Evolutionary conservation across 768 basidiomycete species (phyloP).

Genomic region (Panus rudis): DNA sequence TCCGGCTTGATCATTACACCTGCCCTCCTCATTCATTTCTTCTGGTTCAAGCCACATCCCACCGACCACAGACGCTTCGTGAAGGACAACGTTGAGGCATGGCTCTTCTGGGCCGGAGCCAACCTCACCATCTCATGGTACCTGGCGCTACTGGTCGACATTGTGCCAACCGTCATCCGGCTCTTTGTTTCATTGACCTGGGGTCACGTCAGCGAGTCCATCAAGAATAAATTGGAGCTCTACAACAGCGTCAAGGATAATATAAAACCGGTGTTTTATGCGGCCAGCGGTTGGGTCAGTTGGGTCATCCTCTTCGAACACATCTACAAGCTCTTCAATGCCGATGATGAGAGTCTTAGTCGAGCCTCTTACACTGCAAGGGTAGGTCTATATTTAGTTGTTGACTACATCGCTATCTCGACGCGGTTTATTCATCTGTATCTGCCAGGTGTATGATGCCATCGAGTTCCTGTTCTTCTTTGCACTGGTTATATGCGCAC

Average conservation of each 20-base stretch:
- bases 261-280: constrained; percentile 68
- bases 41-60: constrained; percentile 60
- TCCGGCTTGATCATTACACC: constrained; percentile 55
- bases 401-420: neutral
- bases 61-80: constrained; percentile 51
- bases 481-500: constrained; percentile 52
- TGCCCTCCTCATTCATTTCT: constrained; percentile 58
- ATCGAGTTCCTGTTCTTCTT: constrained; percentile 75
- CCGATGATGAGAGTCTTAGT: constrained; percentile 32
- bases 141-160: constrained; percentile 64
- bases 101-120: constrained; percentile 78
- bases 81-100: constrained; percentile 62
- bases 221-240: constrained; percentile 62
- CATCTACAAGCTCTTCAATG: constrained; percentile 54
- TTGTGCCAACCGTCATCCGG: constrained; percentile 51
- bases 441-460: constrained; percentile 44
- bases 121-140: constrained; percentile 77
- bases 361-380: constrained; percentile 54
- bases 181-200: constrained; percentile 51
- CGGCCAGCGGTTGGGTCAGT: constrained; percentile 59
- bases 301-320: constrained; percentile 70
- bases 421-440: constrained; percentile 2
- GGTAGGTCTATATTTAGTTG: constrained; percentile 27
- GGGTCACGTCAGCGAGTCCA: constrained; percentile 68
- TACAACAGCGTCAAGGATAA: constrained; percentile 66